Conservation (phyloP, 768 basidiomycete species). For the Kwoniella dendrophila region DNA sequence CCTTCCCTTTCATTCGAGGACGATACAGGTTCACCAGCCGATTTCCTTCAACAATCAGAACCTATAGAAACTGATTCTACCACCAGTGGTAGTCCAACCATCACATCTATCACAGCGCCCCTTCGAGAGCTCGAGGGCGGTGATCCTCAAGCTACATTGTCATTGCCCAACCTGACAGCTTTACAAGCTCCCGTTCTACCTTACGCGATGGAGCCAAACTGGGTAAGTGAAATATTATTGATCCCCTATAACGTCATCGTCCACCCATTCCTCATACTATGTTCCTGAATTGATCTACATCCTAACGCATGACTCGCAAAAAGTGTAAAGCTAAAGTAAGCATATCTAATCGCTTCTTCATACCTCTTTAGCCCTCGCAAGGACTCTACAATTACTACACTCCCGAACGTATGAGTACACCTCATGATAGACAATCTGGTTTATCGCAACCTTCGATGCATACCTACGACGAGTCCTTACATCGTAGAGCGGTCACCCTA, state of each 20-base stretch:
- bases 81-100: neutral
- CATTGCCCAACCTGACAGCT: constrained; percentile 32
- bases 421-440: constrained; percentile 13
- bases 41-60: neutral
- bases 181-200: constrained; percentile 8
- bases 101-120: neutral
- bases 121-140: constrained; percentile 5
- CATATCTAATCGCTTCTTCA: no score
- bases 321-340: no score
- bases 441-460: constrained; percentile 9
- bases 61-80: neutral
- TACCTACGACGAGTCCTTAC: constrained; percentile 1
- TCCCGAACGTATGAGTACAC: constrained; percentile 14
- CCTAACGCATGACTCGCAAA: no score
- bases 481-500: constrained; percentile 13
- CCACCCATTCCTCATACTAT: no score
- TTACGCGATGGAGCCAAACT: constrained; percentile 29
- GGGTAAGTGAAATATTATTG: constrained; percentile 26
- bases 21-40: neutral
- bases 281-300: no score
- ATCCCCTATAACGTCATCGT: no score
- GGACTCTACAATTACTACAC: constrained; percentile 25
- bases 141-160: neutral
- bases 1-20: neutral
- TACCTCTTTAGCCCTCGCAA: constrained; percentile 15